Percentiles rank a stretch among this genome's conserved stretches.
These are phyloP conservation scores for Zygnema cylindricum DNA, from an alignment of 139 green algal genomes.

Conservation along the genomic window DNA sequence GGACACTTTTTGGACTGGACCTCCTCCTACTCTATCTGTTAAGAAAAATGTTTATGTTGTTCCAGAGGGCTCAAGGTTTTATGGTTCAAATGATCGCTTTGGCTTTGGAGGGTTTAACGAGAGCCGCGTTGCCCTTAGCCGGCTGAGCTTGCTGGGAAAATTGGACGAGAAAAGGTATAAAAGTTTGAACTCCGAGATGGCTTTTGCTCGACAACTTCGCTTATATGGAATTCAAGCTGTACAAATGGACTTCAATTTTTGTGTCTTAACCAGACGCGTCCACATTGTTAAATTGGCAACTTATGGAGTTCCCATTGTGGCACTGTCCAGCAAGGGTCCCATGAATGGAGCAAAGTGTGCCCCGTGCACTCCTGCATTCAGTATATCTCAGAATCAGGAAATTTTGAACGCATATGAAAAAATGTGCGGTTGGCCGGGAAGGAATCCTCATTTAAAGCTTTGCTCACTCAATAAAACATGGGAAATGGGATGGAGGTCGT, in stretches of 20 bases:
- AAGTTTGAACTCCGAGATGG: slow-evolving; percentile 40
- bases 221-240: neutral
- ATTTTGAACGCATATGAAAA: neutral
- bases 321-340: neutral
- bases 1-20: slow-evolving; percentile 48
- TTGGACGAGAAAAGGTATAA: slow-evolving; percentile 1
- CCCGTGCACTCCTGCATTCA: slow-evolving; percentile 17
- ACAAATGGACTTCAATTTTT: slow-evolving; percentile 41
- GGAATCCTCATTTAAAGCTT: neutral
- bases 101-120: slow-evolving; percentile 15
- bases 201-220: slow-evolving; percentile 19
- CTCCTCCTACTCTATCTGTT: slow-evolving; percentile 17
- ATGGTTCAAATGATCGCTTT: slow-evolving; percentile 53
- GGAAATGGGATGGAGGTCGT: slow-evolving; percentile 9
- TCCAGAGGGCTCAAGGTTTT: slow-evolving; percentile 38
- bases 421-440: neutral
- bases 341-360: slow-evolving; percentile 56
- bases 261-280: slow-evolving; percentile 36
- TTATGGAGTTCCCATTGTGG: slow-evolving; percentile 11
- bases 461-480: slow-evolving; percentile 21
- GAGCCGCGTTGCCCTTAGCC: slow-evolving; percentile 7
- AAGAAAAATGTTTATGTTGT: slow-evolving; percentile 14
- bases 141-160: slow-evolving; percentile 7
- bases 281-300: neutral
- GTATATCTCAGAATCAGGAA: neutral